phyloP scores from a whole-genome alignment of 345 rosid species.

The Salix purpurea region DNA sequence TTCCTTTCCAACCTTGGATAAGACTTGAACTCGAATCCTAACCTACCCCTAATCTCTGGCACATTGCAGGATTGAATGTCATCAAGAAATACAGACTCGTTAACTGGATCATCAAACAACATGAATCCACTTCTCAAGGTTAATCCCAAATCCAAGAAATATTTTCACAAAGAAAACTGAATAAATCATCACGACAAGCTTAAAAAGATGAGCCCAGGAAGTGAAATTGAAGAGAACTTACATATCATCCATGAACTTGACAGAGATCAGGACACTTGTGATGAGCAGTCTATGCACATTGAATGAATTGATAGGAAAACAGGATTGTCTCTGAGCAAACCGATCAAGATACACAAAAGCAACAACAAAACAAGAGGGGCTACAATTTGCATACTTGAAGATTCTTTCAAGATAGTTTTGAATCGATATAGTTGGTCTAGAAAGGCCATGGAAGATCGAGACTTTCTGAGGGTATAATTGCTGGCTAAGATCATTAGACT shows the following conservation, averaged over 20 bases:
- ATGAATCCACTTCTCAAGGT: not conserved
- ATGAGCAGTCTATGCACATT: slow-evolving; percentile 67
- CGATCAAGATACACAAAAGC: slow-evolving; percentile 72
- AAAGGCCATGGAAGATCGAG: slow-evolving; percentile 50
- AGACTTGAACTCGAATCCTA: not conserved
- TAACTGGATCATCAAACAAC: not conserved
- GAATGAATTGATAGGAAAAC: slow-evolving; percentile 52
- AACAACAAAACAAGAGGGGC: slow-evolving; percentile 67
- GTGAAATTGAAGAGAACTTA: slow-evolving; percentile 30
- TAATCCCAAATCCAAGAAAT: not conserved
- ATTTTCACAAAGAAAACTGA: not conserved
- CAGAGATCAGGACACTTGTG: slow-evolving; percentile 70
- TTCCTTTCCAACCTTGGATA: not conserved
- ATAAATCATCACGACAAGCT: not conserved
- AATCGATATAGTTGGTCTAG: slow-evolving; percentile 54
- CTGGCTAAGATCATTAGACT: slow-evolving; percentile 39
- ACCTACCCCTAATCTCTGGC: not conserved
- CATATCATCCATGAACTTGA: slow-evolving; percentile 81
- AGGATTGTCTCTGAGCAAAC: slow-evolving; percentile 49
- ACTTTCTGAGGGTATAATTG: slow-evolving; percentile 36
- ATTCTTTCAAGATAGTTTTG: slow-evolving; percentile 68
- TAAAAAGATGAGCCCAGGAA: not conserved
- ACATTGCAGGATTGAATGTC: not conserved
- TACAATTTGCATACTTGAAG: slow-evolving; percentile 65
- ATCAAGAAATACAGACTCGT: not conserved